A percentile compares a stretch with the other conserved stretches of the same genome.
These are phyloP conservation scores for Musa balbisiana DNA, from an alignment of 202 grass and related monocot species.

Conservation along the genomic window DNA sequence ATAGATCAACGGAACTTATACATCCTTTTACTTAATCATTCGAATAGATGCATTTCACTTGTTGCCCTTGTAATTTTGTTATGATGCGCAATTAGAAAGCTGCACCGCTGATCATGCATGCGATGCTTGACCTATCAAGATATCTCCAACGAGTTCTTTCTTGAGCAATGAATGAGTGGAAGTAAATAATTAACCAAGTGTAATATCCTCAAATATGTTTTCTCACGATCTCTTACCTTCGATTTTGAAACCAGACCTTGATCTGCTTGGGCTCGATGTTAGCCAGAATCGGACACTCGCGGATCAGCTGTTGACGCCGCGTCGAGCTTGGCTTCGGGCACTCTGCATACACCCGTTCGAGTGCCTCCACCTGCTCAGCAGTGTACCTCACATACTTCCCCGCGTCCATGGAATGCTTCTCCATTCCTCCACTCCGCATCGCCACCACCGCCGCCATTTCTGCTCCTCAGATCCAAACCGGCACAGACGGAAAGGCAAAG, in stretches of 20 bases:
- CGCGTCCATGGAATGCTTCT: slow-evolving; percentile 50
- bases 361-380: slow-evolving; percentile 73
- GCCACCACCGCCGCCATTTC: slow-evolving; percentile 62
- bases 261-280: slow-evolving; percentile 94
- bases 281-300: slow-evolving; percentile 67
- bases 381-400: slow-evolving; percentile 93
- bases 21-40: too few species aligned
- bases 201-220: not conserved
- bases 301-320: slow-evolving; percentile 65
- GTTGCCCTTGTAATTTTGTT: too few species aligned
- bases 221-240: slow-evolving; percentile 45
- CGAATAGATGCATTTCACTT: too few species aligned
- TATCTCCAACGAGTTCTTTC: too few species aligned
- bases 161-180: too few species aligned
- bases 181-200: not conserved
- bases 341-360: slow-evolving; percentile 76
- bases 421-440: slow-evolving; percentile 33
- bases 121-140: not conserved
- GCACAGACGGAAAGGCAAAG: not conserved
- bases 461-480: slow-evolving; percentile 1
- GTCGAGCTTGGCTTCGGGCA: slow-evolving; percentile 87
- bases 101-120: not conserved
- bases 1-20: too few species aligned
- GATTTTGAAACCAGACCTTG: slow-evolving; percentile 98
- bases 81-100: not conserved